Base-by-base conservation (phyloP, 2,329 filamentous ascomycete genomes). In the Ophiostoma perfectum region DNA sequence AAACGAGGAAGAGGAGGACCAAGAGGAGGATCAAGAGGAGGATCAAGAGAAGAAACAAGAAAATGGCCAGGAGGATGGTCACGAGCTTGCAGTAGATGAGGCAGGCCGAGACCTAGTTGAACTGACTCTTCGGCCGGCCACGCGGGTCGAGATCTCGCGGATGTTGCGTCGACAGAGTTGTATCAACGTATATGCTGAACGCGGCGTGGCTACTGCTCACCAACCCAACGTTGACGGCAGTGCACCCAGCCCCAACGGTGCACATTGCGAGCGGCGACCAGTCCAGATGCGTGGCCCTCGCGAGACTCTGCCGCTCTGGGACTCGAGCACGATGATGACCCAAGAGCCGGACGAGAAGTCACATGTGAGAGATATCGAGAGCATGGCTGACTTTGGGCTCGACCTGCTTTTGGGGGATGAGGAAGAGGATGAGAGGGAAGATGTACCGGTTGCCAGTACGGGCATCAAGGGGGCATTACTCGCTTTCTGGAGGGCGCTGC, bases 121-220 rank as follows among this genome's bases (percentile, higher is more conserved):
- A 45, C 42, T 8, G 14, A 11, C 11, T 14, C 16, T 66, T 36
- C 69, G 68, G 3, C 64, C 71, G 7, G 71, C 68, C 1, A 60
- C 45, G 3, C 9, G 62, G 1, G 14, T 49, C 27, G 67, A 67
- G 8, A n/a, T 72, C 2, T 14, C 67, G 0, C 55, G 65, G 6
- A 63, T 52, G n/a, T 66, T 71, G 16, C 70, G 66, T 2, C 60
- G 47, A 12, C 12, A 42, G 16, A 69, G 67, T 45, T 45, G 36
- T 9, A 27, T 68, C 9, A 68, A 71, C 9, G 67, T 70, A 5
- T 66, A 69, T 41, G 65, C 70, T 0, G 47, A 66, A 1, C 47
- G 27, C 0, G 67, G 68, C 5, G 36, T 72, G 2, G 70, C 71
- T 14, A 70, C 69, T 38, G 58, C 58, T 3, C 9, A 8, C 38